Evolutionary conservation across 2,329 filamentous ascomycete species (phyloP), one percentile per base, ranked within the genome.

Genomic region (Trichoderma gracile): DNA sequence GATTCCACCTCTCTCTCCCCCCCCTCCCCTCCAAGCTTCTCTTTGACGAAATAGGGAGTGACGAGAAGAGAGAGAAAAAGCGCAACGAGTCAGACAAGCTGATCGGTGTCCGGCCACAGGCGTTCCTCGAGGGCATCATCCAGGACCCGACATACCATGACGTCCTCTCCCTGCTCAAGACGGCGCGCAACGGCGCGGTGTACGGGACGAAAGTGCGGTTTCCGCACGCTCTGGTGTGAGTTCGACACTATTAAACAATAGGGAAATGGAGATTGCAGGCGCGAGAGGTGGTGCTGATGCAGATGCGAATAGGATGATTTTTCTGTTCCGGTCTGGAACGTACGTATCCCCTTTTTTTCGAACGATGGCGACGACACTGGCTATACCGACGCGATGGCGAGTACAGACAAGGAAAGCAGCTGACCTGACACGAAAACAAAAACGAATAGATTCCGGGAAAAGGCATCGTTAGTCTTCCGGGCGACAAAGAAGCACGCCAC

Each of bases 171-270:
- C 83, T 99, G 70, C 77, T 97, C 77, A 99, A 99, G 84, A 92
- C 88, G 72, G 90, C 95, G 70, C 92, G 95, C 79, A 99, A 98
- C 87, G 95, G 95, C 77, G 89, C 93, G 69, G 92, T 99, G 68
- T 99, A 99, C 79, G 95, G 95, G 67, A 88, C 91, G 72, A 98
- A 98, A 86, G 92, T 99, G 78, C 93, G 95, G 68, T 98, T 99
- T 80, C 95, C 95, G 69, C 95, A 99, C 80, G 95, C 95, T 67
- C 85, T 99, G 70, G 95, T 99, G 81, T 84, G 78, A 68, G 81
- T 68, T 80, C 71, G 23, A 7, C 30, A 5, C 5, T 53, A n/a
- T n/a, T n/a, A n/a, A n/a, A n/a, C n/a, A n/a, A n/a, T n/a, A n/a
- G n/a, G n/a, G n/a, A n/a, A n/a, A n/a, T n/a, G n/a, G n/a, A n/a